Base-by-base conservation (phyloP, 116 monocot genomes). In the Iris pallida region DNA sequence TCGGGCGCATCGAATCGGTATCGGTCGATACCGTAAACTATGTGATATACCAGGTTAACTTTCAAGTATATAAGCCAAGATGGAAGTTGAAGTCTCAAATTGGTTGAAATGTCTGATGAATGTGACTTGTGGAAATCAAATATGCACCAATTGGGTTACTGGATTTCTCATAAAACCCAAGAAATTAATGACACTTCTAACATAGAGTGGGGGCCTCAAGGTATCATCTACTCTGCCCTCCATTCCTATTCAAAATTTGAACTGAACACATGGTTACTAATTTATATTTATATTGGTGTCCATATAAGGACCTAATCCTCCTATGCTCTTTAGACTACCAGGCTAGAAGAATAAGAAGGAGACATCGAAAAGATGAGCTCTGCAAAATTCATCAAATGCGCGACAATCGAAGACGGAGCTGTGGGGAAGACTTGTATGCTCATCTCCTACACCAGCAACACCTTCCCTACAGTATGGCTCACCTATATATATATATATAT, bases 361-460 rank as follows among this genome's bases (percentile, higher is more conserved):
- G 8, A 20, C 6, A 7, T 9, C 20, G 11, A 4, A 18, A 16
- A 51, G 52, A 51, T 66, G 66, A 66, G 66, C 11, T 51, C 18
- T 20, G 15, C 51, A 46, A 66, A 45, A 51, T 73, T 73, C 55
- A 73, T 73, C 54, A 73, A 73, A 55, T 73, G 73, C 47, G 73
- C 64, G 45, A 73, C 73, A 42, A 45, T 73, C 7, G 73, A 64
- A 18, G 73, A 73, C 64, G 73, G 73, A 55, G 73, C 73, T 16
- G 73, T 73, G 16, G 73, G 73, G 7, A 73, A 73, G 46, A 73
- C 73, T 15, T 64, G 73, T 55, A 44, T 73, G 7, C 55, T 73
- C 14, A 73, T 73, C 16, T 73, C 73, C 45, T 73, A 64, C 64
- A 73, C 73, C 3, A 73, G 64, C 40, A 73, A 73, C 55, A 55